Evolutionary conservation across 108 stramenopile genomes (phyloP), one percentile per base, ranked within the genome.

Genomic region (Schizochytrium sp.): DNA sequence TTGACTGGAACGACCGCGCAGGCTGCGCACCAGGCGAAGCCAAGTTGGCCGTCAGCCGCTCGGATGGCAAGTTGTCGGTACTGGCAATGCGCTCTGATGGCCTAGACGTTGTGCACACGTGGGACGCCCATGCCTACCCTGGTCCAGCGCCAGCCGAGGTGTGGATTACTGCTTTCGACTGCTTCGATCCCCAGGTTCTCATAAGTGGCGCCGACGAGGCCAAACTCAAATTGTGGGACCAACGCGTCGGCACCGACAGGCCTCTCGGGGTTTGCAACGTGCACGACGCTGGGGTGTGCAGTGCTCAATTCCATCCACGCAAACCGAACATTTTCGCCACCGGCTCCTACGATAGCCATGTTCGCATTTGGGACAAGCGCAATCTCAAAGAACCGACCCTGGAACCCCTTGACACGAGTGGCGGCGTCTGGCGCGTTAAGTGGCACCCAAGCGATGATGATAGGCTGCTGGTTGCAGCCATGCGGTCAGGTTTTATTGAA

Each of bases 251-350:
- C 45, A 16, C 25, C 1, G 51, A 12, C 76, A 34, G 0, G 48
- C 76, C 76, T 12, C 12, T 83, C 25, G 51, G 19, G 8, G 25
- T 25, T 8, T 53, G 51, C 28, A 83, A 23, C 12, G 25, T 12
- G 12, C 76, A 83, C 76, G 76, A 83, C 25, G 76, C 76, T 12
- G 76, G 76, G 19, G 76, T 83, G 14, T 83, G 76, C n/a, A 53
- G 76, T 34, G 28, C 51, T 34, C 76, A 83, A 4, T 83, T 83
- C 23, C 45, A 83, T 23, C 76, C 76, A 16, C 76, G 45, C n/a
- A 83, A 83, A 53, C 48, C 45, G 1, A 12, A 83, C 4, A 0
- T 47, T 6, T 34, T 83, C 51, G 76, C 51, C 48, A 83, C 76
- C n/a, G 76, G 76, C 2, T 53, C 48, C 18, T 83, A 83, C 23